A percentile compares a stretch with the other conserved stretches of the same genome.
These are phyloP conservation scores for Suillus weaverae DNA, from an alignment of 768 basidiomycete genomes.

Conservation along the genomic window DNA sequence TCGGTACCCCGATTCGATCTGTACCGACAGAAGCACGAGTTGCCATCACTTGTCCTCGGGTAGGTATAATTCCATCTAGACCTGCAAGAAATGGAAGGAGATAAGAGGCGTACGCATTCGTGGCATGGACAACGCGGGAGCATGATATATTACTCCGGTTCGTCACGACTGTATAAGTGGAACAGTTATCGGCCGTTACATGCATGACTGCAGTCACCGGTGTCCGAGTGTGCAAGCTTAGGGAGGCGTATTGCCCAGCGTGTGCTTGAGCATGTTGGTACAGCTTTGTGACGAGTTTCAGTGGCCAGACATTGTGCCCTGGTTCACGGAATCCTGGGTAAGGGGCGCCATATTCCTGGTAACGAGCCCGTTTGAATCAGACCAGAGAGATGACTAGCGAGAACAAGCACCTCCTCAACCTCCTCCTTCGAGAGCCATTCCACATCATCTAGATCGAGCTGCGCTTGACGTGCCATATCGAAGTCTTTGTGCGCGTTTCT, in stretches of 20 bases:
- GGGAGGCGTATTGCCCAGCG: constrained; percentile 33
- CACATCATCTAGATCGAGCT: constrained; percentile 45
- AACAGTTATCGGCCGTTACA: not conserved
- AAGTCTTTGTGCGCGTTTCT: constrained; percentile 42
- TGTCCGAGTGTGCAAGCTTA: constrained; percentile 71
- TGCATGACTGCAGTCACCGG: constrained; percentile 52
- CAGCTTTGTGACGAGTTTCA: constrained; percentile 74
- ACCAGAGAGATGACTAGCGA: not conserved
- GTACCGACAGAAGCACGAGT: constrained; percentile 41
- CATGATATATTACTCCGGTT: constrained; percentile 65
- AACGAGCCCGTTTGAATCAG: not conserved
- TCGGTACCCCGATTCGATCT: constrained; percentile 40
- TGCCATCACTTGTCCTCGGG: constrained; percentile 66
- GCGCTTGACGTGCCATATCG: constrained; percentile 52
- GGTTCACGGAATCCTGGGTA: constrained; percentile 53
- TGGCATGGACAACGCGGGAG: constrained; percentile 76
- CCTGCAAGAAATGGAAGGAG: constrained; percentile 71
- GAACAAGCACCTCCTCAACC: constrained; percentile 44
- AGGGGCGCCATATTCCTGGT: constrained; percentile 34
- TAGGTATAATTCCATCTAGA: constrained; percentile 54
- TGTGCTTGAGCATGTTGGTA: constrained; percentile 44
- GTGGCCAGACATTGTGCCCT: constrained; percentile 73
- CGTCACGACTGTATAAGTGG: constrained; percentile 46
- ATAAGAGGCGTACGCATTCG: constrained; percentile 79
- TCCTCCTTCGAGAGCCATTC: constrained; percentile 49